These are phyloP conservation scores for Carpinus fangiana DNA, from an alignment of 306 rosid species.

Conservation along the genomic window DNA sequence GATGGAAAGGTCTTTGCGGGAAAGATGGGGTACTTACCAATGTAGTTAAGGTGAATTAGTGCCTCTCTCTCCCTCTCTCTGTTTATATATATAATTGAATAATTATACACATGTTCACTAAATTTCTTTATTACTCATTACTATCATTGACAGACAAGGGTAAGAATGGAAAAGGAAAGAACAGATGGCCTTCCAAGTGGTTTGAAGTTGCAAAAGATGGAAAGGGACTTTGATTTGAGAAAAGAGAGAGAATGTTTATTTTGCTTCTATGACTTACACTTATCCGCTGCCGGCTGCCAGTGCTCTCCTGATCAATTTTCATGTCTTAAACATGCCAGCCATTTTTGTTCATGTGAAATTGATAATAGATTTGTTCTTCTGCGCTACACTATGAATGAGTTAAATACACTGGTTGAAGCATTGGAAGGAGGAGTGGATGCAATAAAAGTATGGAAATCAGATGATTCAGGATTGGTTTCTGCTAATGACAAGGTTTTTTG, in stretches of 20 bases:
- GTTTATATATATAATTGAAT: not conserved
- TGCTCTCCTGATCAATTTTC: constrained; percentile 80
- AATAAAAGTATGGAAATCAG: constrained; percentile 46
- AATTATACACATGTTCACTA: not conserved
- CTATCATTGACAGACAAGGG: constrained; percentile 54
- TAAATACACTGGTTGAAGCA: constrained; percentile 60
- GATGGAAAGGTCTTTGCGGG: constrained; percentile 71
- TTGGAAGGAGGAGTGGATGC: constrained; percentile 61
- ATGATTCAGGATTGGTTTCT: constrained; percentile 38
- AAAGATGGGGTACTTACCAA: constrained; percentile 75
- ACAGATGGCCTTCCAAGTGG: constrained; percentile 54
- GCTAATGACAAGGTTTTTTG: constrained; percentile 26
- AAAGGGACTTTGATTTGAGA: constrained; percentile 55
- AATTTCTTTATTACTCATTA: constrained; percentile 7
- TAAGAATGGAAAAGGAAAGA: constrained; percentile 76
- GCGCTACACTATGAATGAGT: constrained; percentile 55
- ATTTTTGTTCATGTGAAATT: constrained; percentile 62
- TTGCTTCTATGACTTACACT: constrained; percentile 86
- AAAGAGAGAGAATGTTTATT: constrained; percentile 83
- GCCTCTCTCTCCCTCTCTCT: not conserved
- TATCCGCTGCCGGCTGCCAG: constrained; percentile 72
- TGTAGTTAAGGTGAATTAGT: constrained; percentile 63
- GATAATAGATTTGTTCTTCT: constrained; percentile 56
- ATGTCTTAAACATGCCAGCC: constrained; percentile 71
- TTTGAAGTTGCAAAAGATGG: constrained; percentile 70